phyloP scores from a whole-genome alignment of 2,329 filamentous ascomycete species.

The Cercospora janseana region DNA sequence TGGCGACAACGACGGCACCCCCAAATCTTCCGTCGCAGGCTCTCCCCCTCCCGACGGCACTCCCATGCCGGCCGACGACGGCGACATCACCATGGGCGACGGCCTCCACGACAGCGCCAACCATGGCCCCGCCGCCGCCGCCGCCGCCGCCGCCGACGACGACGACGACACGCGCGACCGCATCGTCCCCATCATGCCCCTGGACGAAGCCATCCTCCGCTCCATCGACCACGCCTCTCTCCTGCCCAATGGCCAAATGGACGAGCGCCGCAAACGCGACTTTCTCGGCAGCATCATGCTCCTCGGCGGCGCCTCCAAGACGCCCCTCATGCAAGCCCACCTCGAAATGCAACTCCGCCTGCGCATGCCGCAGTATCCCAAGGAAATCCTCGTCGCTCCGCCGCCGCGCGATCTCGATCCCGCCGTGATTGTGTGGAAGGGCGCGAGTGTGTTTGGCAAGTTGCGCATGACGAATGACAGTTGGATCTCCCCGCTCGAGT shows the following conservation, averaged over 20 bases:
- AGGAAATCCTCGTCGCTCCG: conserved; percentile 66
- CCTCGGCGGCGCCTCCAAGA: conserved; percentile 79
- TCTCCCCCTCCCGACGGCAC: conserved; percentile 80
- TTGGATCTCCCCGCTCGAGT: conserved; percentile 87
- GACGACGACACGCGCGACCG: conserved; percentile 65
- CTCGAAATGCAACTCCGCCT: conserved; percentile 79
- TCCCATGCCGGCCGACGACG: conserved; percentile 62
- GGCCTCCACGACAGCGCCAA: conserved; percentile 43
- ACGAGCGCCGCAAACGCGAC: conserved; percentile 90
- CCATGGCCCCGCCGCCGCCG: conserved; percentile 44
- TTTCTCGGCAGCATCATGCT: conserved; percentile 89
- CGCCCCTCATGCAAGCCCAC: conserved; percentile 73
- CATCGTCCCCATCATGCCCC: conserved; percentile 75
- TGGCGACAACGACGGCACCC: conserved; percentile 68
- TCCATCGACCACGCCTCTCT: conserved; percentile 78
- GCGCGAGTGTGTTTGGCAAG: conserved; percentile 92
- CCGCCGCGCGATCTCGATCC: conserved; percentile 93
- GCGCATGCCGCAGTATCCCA: conserved; percentile 58
- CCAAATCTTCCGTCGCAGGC: conserved; percentile 79
- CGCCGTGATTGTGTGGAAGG: conserved; percentile 97
- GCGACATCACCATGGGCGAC: conserved; percentile 47
- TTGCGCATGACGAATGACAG: conserved; percentile 83
- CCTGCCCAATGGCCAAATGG: conserved; percentile 55
- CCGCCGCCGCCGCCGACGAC: conserved; percentile 43
- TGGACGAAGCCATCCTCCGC: conserved; percentile 86